These are phyloP conservation scores for Pseudogymnoascus verrucosus DNA, from an alignment of 2,329 filamentous ascomycete species.

Conservation along the genomic window DNA sequence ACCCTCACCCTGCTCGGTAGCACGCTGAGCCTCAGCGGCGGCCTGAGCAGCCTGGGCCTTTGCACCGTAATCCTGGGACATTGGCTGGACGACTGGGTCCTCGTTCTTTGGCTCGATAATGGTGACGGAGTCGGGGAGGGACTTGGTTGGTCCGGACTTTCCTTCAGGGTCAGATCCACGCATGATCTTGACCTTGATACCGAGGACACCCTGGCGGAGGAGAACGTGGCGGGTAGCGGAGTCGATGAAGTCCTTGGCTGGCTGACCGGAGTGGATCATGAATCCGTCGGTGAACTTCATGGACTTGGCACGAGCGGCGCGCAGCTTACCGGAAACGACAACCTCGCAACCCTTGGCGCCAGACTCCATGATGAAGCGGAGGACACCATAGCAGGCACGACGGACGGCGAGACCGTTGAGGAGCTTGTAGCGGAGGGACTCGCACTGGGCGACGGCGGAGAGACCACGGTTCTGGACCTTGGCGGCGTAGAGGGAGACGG, in stretches of 20 bases:
- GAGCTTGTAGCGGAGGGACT: conserved; percentile 99
- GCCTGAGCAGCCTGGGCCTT: conserved; percentile 70
- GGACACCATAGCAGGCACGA: conserved; percentile 98
- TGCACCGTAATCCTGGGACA: conserved; percentile 97
- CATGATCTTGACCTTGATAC: conserved; percentile 99
- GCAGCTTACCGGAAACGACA: conserved; percentile 97
- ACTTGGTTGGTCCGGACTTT: conserved; percentile 96
- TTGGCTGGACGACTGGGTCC: conserved; percentile 86
- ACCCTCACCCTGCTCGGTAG: conserved; percentile 42
- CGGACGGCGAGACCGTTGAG: conserved; percentile 98
- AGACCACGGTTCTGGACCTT: conserved; percentile 99
- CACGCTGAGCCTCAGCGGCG: conserved; percentile 52
- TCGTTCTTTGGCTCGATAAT: conserved; percentile 99
- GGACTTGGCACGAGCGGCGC: conserved; percentile 97
- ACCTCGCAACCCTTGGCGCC: conserved; percentile 99
- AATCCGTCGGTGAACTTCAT: conserved; percentile 99
- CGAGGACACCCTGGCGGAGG: conserved; percentile 97
- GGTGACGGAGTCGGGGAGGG: conserved; percentile 95
- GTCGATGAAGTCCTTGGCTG: conserved; percentile 99
- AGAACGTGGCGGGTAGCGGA: conserved; percentile 97
- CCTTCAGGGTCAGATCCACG: conserved; percentile 98
- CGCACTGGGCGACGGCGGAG: conserved; percentile 98
- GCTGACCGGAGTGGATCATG: conserved; percentile 99
- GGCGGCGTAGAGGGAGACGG: conserved; percentile 97
- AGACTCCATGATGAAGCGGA: conserved; percentile 99